These are phyloP conservation scores for Oryza meyeriana DNA, from an alignment of 176 grass and related monocot species.

Conservation along the genomic window DNA sequence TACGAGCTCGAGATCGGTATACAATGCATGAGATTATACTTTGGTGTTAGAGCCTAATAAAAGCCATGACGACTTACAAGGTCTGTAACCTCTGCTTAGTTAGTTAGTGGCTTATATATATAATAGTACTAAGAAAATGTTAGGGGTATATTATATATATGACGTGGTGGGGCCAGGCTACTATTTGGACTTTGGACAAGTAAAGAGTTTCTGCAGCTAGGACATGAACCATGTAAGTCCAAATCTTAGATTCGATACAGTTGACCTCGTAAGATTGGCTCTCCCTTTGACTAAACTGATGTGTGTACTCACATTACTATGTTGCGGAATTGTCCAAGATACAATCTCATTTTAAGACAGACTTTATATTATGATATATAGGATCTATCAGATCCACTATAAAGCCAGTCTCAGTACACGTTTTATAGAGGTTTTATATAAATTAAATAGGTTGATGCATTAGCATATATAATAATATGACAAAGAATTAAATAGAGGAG, in stretches of 20 bases:
- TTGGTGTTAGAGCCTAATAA: conserved; percentile 28
- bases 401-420: no score
- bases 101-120: neutral
- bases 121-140: neutral
- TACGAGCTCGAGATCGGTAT: conserved; percentile 12
- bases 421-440: no score
- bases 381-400: no score
- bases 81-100: neutral
- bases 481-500: no score
- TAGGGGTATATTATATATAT: neutral
- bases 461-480: no score
- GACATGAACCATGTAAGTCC: neutral
- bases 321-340: no score
- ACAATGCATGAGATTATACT: neutral
- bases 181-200: neutral
- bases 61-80: conserved; percentile 1
- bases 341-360: no score
- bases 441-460: no score
- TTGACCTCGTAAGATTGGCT: neutral
- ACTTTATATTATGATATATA: no score
- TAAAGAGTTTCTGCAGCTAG: neutral
- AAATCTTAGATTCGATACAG: neutral
- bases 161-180: neutral
- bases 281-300: neutral
- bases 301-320: neutral